phyloP scores from a whole-genome alignment of 2,329 filamentous ascomycete genomes.

The Alternaria sp. region DNA sequence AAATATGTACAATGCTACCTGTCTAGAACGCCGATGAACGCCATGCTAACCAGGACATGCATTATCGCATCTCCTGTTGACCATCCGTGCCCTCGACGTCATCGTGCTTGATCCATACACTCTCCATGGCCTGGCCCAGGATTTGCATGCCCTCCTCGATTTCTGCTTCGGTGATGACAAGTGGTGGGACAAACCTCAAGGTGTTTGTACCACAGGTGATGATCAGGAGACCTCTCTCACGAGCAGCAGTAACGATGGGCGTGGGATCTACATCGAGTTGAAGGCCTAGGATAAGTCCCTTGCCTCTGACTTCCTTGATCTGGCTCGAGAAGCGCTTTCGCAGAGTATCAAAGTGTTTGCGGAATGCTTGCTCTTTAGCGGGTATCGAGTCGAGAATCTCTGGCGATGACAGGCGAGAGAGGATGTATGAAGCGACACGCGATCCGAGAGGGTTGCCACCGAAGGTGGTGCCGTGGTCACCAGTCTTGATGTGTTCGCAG shows the following conservation, averaged over 20 bases:
- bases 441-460: constrained; percentile 90
- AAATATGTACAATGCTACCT: background rate
- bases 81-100: constrained; percentile 43
- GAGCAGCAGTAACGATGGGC: constrained; percentile 81
- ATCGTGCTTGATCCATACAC: constrained; percentile 58
- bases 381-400: constrained; percentile 75
- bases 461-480: constrained; percentile 94
- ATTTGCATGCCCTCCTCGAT: constrained; percentile 81
- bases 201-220: constrained; percentile 96
- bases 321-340: constrained; percentile 72
- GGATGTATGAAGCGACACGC: constrained; percentile 85
- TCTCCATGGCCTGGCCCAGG: constrained; percentile 72
- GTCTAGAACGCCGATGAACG: constrained; percentile 23
- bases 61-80: constrained; percentile 46
- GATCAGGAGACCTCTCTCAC: constrained; percentile 86
- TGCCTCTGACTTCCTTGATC: constrained; percentile 81
- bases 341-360: constrained; percentile 65
- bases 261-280: constrained; percentile 80
- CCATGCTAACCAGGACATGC: constrained; percentile 24
- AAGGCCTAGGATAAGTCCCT: constrained; percentile 84
- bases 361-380: constrained; percentile 70
- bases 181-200: constrained; percentile 86
- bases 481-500: constrained; percentile 72
- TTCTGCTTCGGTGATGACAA: constrained; percentile 82
- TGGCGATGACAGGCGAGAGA: constrained; percentile 76